phyloP scores from a whole-genome alignment of 1,284 basidiomycete genomes.

The Mycena citricolor region DNA sequence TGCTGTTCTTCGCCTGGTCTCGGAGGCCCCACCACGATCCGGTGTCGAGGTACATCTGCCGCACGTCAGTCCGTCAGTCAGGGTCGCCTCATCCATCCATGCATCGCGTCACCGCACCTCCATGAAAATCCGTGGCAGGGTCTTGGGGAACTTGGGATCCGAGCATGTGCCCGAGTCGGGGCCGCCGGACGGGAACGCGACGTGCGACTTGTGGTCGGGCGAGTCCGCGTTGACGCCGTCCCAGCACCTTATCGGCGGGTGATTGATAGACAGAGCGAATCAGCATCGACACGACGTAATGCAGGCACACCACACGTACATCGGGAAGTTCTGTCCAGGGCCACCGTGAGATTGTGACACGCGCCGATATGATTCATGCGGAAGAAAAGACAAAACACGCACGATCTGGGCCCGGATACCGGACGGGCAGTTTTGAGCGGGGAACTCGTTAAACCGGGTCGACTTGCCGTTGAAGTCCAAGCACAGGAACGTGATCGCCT shows the following conservation, averaged over 20 bases:
- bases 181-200: conserved; percentile 43
- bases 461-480: conserved; percentile 42
- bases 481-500: conserved; percentile 46
- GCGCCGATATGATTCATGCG: conserved; percentile 8
- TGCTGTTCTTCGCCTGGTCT: conserved; percentile 38
- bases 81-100: no score
- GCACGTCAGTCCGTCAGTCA: no score
- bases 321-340: conserved; percentile 46
- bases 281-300: not conserved
- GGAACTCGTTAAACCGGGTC: conserved; percentile 37
- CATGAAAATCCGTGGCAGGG: conserved; percentile 44
- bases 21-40: conserved; percentile 32
- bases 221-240: conserved; percentile 43
- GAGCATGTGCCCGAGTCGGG: conserved; percentile 44
- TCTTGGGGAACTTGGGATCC: conserved; percentile 42
- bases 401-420: conserved; percentile 48
- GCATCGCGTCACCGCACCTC: conserved; percentile 34
- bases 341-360: no score
- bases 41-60: conserved; percentile 44
- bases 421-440: conserved; percentile 35
- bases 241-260: conserved; percentile 18
- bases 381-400: conserved; percentile 17
- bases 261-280: no score
- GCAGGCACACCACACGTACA: conserved; percentile 6
- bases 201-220: conserved; percentile 53